Conservation (phyloP, 1,284 basidiomycete species). For the Vanrija humicola region DNA sequence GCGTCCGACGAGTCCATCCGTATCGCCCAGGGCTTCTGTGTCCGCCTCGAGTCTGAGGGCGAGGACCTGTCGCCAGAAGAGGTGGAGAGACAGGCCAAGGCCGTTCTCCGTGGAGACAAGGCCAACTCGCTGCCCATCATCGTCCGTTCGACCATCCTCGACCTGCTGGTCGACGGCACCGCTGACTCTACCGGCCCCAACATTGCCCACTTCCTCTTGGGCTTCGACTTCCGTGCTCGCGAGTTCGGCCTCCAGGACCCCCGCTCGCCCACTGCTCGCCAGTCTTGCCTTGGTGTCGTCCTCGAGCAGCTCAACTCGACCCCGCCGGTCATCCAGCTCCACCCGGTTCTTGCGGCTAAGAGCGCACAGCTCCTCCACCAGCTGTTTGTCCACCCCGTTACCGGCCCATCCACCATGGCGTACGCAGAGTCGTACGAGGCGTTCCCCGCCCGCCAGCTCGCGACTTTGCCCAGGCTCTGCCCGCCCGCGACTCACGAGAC, state of each 20-base stretch:
- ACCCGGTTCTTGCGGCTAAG: slow-evolving; percentile 80
- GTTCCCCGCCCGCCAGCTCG: slow-evolving; percentile 81
- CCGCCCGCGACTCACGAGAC: slow-evolving; percentile 53
- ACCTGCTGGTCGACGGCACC: slow-evolving; percentile 79
- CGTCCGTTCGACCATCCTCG: slow-evolving; percentile 73
- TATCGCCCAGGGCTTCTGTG: slow-evolving; percentile 76
- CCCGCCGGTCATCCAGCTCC: slow-evolving; percentile 57
- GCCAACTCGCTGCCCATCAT: slow-evolving; percentile 51
- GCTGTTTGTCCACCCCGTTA: slow-evolving; percentile 78
- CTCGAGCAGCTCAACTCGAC: slow-evolving; percentile 68
- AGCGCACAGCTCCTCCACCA: slow-evolving; percentile 80
- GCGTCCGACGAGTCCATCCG: slow-evolving; percentile 77
- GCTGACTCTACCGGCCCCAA: slow-evolving; percentile 71
- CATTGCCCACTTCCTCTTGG: slow-evolving; percentile 80
- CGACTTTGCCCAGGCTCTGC: slow-evolving; percentile 49
- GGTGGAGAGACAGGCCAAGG: slow-evolving; percentile 28
- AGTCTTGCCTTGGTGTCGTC: slow-evolving; percentile 75
- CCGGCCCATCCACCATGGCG: slow-evolving; percentile 75
- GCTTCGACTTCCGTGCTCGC: slow-evolving; percentile 60
- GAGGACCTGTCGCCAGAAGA: slow-evolving; percentile 43
- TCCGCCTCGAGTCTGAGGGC: slow-evolving; percentile 61
- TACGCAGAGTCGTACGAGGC: slow-evolving; percentile 85
- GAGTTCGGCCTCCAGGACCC: slow-evolving; percentile 50
- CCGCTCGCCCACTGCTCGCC: slow-evolving; percentile 63
- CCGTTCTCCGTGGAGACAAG: slow-evolving; percentile 25